These are phyloP conservation scores for Cenchrus americanus DNA, from an alignment of 176 grass and related monocot species.

Conservation along the genomic window DNA sequence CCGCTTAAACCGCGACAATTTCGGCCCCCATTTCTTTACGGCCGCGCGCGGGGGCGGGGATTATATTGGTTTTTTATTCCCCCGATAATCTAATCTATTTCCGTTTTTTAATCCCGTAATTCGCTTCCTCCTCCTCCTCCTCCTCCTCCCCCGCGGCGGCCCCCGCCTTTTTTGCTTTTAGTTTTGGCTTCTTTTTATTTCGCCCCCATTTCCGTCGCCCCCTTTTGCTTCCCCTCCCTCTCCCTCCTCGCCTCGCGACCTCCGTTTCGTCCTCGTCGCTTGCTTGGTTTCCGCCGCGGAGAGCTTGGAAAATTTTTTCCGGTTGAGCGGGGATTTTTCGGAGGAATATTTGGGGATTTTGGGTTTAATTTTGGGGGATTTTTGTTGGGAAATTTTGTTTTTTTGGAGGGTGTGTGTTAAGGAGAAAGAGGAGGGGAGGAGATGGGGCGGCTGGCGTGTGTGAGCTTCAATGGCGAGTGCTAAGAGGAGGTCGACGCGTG, in stretches of 20 bases:
- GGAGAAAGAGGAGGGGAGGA: slow-evolving; percentile 14
- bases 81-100: slow-evolving; percentile 51
- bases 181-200: slow-evolving; percentile 74
- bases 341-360: slow-evolving; percentile 26
- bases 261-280: slow-evolving; percentile 33
- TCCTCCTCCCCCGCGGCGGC: slow-evolving; percentile 4
- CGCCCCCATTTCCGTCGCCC: slow-evolving; percentile 56
- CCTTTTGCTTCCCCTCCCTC: neutral
- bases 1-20: slow-evolving; percentile 50
- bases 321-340: slow-evolving; percentile 30
- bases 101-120: slow-evolving; percentile 41
- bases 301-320: neutral
- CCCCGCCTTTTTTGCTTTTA: slow-evolving; percentile 67
- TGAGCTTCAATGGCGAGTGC: slow-evolving; percentile 59
- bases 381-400: neutral
- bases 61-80: slow-evolving; percentile 41
- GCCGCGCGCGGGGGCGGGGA: neutral
- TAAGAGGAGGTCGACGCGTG: slow-evolving; percentile 25
- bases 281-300: neutral
- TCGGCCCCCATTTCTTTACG: slow-evolving; percentile 47
- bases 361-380: slow-evolving; percentile 39
- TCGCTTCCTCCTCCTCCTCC: slow-evolving; percentile 31
- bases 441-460: slow-evolving; percentile 51
- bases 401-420: slow-evolving; percentile 10
- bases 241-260: neutral